These are phyloP conservation scores for Prunus campanulata DNA, from an alignment of 306 rosid genomes.

Conservation along the genomic window DNA sequence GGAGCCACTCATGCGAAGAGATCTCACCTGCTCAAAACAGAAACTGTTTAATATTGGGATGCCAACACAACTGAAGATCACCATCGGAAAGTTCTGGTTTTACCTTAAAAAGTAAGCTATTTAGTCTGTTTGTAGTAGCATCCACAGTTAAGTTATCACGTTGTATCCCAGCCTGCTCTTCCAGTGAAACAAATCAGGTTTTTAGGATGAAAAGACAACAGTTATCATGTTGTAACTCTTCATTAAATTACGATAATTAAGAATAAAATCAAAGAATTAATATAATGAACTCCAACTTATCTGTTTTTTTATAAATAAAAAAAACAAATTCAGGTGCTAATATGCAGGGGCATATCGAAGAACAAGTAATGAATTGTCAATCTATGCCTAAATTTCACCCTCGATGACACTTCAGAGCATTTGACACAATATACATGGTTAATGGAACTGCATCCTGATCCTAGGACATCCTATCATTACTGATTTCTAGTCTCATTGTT, in stretches of 20 bases:
- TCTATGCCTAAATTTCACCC: not conserved
- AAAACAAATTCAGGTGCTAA: not conserved
- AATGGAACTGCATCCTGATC: not conserved
- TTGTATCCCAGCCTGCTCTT: conserved; percentile 76
- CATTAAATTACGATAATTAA: not conserved
- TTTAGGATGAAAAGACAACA: not conserved
- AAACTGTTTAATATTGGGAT: conserved; percentile 7
- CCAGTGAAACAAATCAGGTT: conserved; percentile 32
- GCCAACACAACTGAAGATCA: conserved; percentile 17
- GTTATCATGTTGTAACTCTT: not conserved
- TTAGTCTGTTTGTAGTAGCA: conserved; percentile 58
- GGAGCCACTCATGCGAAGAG: conserved; percentile 86
- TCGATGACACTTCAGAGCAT: not conserved
- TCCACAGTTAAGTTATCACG: conserved; percentile 74
- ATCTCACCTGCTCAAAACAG: conserved; percentile 72
- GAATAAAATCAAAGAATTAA: not conserved
- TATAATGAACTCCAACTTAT: not conserved
- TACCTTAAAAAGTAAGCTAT: conserved; percentile 88
- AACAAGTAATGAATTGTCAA: not conserved
- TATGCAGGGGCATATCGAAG: not conserved
- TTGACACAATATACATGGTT: not conserved
- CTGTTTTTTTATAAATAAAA: not conserved
- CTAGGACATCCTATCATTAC: not conserved
- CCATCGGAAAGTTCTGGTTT: conserved; percentile 15
- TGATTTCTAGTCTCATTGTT: not conserved